Evolutionary conservation across 2,329 filamentous ascomycete genomes (phyloP), one percentile per base, ranked within the genome.

Genomic region (Trichophyton rubrum): DNA sequence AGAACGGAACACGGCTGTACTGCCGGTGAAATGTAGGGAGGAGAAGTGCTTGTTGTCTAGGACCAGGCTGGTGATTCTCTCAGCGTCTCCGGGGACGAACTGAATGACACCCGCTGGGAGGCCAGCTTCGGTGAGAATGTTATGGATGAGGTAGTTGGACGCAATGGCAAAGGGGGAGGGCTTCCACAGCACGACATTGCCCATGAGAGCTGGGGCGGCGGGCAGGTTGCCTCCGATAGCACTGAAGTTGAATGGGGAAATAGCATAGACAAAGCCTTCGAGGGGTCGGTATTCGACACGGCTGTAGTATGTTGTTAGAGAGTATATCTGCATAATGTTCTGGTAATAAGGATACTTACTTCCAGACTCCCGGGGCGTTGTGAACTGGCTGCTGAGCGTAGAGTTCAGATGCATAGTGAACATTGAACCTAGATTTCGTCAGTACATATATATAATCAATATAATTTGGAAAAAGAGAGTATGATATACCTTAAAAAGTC

Each of bases 151-250:
- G 84, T 88, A 95, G 79, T 91, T 95, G 64, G 88, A 90, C n/a
- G 87, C 87, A 64, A 96, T 88, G 41, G 91, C 89, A 15, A 80
- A 86, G 67, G 92, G 89, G 13, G 89, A 93, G n/a, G 91, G 91
- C 80, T 97, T 97, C 91, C 91, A 97, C 55, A 97, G 77, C 3
- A 96, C 90, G 1, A 96, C 92, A 73, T 97, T 97, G 62, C 91
- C 91, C 79, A 96, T 85, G 60, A 96, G 78, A 0, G 90, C 90
- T 13, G 92, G 90, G 0, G 89, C 86, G 55, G 84, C 87, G 15
- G 88, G 84, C 49, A 97, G 80, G 76, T 96, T 96, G 61, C 87
- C 92, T 9, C 85, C 90, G 67, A 97, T 95, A 64, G 91, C 91
- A 24, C 91, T 96, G 77, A 97, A 97, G 79, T 97, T 97, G 82